Conservation (phyloP, 345 rosid species). For the Salix viminalis region DNA sequence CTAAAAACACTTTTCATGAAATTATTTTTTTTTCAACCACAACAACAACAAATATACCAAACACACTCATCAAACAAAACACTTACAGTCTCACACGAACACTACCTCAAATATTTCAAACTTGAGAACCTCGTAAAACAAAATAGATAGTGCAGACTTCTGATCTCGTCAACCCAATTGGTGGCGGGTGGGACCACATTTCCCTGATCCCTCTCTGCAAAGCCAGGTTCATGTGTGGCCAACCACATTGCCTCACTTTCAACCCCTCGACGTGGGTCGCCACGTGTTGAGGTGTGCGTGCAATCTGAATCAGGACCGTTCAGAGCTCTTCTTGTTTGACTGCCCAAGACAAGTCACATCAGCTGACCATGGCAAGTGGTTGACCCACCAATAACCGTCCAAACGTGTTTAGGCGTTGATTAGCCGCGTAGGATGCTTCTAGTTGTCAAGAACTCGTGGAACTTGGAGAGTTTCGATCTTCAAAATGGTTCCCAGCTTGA, state of each 20-base stretch:
- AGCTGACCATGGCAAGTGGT: background rate
- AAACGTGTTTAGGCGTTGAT: background rate
- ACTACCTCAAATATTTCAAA: no score
- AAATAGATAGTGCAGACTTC: no score
- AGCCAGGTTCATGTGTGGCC: background rate
- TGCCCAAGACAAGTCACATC: background rate
- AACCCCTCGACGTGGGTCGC: background rate
- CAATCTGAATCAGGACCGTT: background rate
- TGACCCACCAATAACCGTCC: background rate
- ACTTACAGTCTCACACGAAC: no score
- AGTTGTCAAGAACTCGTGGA: no score
- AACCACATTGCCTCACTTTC: background rate
- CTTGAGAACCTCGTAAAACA: no score
- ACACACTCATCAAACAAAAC: no score
- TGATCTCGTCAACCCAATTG: no score
- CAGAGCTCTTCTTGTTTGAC: background rate
- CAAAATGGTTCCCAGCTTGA: background rate
- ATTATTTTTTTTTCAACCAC: no score
- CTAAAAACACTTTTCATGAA: no score
- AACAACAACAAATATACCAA: no score
- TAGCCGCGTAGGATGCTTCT: conserved; percentile 2
- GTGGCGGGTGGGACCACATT: no score
- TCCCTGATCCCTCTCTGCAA: no score
- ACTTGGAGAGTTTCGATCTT: background rate
- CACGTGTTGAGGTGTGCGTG: background rate